Evolutionary conservation across 441 rosid species (phyloP).

Genomic region (Eruca vesicaria): DNA sequence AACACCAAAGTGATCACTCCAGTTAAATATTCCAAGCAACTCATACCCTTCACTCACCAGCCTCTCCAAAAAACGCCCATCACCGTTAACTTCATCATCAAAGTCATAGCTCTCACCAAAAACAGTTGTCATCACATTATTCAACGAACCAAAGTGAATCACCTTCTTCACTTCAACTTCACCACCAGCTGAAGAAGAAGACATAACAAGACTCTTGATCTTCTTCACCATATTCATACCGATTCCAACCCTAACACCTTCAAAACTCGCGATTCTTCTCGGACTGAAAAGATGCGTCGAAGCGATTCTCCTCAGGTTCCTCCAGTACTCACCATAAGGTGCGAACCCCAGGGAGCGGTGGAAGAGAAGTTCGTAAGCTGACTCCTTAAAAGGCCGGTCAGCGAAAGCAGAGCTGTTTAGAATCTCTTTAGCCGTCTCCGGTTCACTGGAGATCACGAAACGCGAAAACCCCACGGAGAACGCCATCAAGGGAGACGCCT

Average conservation of each 20-base stretch:
- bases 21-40: constrained; percentile 67
- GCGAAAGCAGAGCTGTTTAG: too few relatives aligned
- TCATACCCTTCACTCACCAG: too few relatives aligned
- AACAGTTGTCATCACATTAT: too few relatives aligned
- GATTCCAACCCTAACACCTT: too few relatives aligned
- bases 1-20: constrained; percentile 78
- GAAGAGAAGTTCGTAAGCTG: constrained; percentile 82
- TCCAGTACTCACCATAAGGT: too few relatives aligned
- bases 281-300: too few relatives aligned
- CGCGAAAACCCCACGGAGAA: constrained; percentile 80
- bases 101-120: constrained; percentile 60
- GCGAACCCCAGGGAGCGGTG: too few relatives aligned
- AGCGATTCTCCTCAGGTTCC: too few relatives aligned
- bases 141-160: too few relatives aligned
- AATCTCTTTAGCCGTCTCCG: too few relatives aligned
- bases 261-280: too few relatives aligned
- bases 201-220: constrained; percentile 28
- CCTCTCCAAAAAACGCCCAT: constrained; percentile 51
- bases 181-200: constrained; percentile 23
- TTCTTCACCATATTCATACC: constrained; percentile 53
- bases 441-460: constrained; percentile 67
- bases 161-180: too few relatives aligned
- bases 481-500: constrained; percentile 63
- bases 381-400: constrained; percentile 78
- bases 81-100: constrained; percentile 15